Evolutionary conservation across 768 basidiomycete genomes (phyloP).

Genomic region (Naganishia vaughanmartiniae): DNA sequence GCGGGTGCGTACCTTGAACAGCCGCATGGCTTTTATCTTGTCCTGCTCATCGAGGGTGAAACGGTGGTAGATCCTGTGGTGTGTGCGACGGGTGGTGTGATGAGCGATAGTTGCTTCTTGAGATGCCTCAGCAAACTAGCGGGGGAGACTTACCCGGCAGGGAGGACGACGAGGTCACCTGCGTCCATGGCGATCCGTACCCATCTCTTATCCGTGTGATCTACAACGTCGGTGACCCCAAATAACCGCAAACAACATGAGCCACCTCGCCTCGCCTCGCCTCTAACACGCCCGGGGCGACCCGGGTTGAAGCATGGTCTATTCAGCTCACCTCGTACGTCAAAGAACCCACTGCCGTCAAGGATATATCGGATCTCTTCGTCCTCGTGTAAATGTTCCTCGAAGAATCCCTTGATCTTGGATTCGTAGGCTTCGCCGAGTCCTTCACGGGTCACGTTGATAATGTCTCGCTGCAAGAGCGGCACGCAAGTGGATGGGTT

Average conservation of each 20-base stretch:
- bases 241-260: no score
- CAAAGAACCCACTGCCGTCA: constrained; percentile 85
- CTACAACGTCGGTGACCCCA: background rate
- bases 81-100: background rate
- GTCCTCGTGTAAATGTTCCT: constrained; percentile 94
- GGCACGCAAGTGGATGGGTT: background rate
- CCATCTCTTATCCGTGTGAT: constrained; percentile 57
- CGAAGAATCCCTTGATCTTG: constrained; percentile 77
- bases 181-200: constrained; percentile 71
- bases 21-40: constrained; percentile 69
- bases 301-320: background rate
- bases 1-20: constrained; percentile 69
- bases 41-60: constrained; percentile 82
- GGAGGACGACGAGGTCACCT: constrained; percentile 82
- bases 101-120: background rate
- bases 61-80: constrained; percentile 72
- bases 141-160: constrained; percentile 61
- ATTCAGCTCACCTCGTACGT: constrained; percentile 69
- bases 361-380: constrained; percentile 91
- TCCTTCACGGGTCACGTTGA: constrained; percentile 72
- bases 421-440: constrained; percentile 79
- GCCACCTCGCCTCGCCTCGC: no score
- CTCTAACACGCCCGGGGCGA: no score
- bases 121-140: no score
- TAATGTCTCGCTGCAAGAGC: constrained; percentile 61